These are phyloP conservation scores for Daldinia sp. DNA, from an alignment of 2,329 filamentous ascomycete genomes.

Conservation along the genomic window DNA sequence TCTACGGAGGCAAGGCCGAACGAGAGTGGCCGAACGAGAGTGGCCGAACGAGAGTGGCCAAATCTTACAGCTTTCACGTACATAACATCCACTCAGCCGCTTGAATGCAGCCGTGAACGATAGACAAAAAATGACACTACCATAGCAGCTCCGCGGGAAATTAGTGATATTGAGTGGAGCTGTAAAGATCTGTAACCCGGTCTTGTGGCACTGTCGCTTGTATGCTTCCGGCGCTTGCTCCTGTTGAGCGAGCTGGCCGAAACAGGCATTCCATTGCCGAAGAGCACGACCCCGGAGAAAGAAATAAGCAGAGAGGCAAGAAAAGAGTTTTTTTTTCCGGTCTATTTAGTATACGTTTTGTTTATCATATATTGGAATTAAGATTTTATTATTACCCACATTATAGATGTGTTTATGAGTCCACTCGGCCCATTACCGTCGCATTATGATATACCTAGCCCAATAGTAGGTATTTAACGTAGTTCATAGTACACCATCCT, in stretches of 20 bases:
- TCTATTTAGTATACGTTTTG: background rate
- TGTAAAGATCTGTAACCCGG: background rate
- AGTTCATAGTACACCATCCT: background rate
- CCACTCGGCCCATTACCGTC: background rate
- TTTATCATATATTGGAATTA: no score
- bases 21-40: no score
- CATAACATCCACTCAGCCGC: background rate
- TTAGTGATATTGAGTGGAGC: slow-evolving; percentile 23
- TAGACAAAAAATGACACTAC: background rate
- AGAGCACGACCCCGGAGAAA: background rate
- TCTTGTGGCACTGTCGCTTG: slow-evolving; percentile 19
- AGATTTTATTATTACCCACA: background rate
- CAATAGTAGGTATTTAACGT: background rate
- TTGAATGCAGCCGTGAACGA: slow-evolving; percentile 12
- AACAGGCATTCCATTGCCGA: background rate
- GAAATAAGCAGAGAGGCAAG: background rate
- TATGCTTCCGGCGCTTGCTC: slow-evolving; percentile 23
- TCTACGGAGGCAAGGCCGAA: background rate
- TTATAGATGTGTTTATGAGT: background rate
- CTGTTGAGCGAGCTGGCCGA: background rate
- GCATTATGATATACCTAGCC: background rate
- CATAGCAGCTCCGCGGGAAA: background rate
- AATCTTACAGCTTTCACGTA: background rate
- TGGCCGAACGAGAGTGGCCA: background rate
- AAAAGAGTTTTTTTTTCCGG: background rate